Conservation (phyloP, 75 land plant species). For the Picea sitchensis region DNA sequence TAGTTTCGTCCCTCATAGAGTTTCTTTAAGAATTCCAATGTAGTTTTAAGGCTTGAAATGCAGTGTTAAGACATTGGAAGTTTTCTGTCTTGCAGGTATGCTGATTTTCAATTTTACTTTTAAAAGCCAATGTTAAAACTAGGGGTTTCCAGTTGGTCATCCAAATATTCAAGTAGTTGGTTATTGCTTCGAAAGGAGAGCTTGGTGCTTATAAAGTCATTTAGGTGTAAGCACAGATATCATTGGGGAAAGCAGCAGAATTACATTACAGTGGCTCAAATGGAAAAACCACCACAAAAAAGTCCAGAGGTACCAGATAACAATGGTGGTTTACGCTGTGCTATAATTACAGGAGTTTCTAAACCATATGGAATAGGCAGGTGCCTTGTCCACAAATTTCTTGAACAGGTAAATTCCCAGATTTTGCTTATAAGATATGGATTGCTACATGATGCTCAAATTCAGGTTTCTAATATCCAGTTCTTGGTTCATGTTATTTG, state of each 20-base stretch:
- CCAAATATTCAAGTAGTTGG: background rate
- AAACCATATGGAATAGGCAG: slow-evolving; percentile 27
- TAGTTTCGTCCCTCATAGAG: background rate
- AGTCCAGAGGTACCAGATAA: background rate
- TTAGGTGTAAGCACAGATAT: background rate
- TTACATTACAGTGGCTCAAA: background rate
- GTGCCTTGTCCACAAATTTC: slow-evolving; percentile 21
- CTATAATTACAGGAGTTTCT: slow-evolving; percentile 36
- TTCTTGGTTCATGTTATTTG: background rate
- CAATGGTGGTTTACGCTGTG: slow-evolving; percentile 10
- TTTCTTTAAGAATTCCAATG: background rate
- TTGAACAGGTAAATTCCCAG: slow-evolving; percentile 14
- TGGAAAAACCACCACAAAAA: background rate
- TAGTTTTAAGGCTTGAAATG: background rate
- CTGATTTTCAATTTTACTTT: background rate
- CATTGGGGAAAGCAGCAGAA: background rate
- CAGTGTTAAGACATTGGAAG: background rate
- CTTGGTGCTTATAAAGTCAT: background rate
- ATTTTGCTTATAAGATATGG: background rate
- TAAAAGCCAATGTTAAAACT: background rate
- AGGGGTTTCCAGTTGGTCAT: background rate
- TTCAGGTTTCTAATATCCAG: background rate
- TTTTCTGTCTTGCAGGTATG: background rate
- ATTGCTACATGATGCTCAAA: background rate
- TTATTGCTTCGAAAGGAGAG: background rate